Conservation (phyloP, 2,329 filamentous ascomycete genomes). For the Pseudogymnoascus sp. region DNA sequence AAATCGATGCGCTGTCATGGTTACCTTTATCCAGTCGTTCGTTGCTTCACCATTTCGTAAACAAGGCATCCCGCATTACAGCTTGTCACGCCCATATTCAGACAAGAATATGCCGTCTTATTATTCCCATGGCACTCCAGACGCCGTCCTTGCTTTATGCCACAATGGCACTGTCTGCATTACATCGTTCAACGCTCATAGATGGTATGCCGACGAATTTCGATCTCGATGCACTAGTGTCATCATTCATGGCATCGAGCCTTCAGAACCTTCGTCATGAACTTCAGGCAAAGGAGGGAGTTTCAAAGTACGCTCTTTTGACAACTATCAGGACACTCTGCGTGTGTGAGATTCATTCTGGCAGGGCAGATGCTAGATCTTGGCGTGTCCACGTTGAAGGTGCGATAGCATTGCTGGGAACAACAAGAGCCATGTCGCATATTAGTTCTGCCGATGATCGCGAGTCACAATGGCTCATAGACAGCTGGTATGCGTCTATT, state of each 20-base stretch:
- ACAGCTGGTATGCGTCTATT: slow-evolving; percentile 36
- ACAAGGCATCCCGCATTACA: slow-evolving; percentile 35
- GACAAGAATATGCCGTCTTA: slow-evolving; percentile 34
- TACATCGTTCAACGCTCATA: slow-evolving; percentile 33
- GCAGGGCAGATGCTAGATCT: slow-evolving; percentile 31
- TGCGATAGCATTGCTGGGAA: slow-evolving; percentile 32
- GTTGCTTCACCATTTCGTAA: slow-evolving; percentile 35
- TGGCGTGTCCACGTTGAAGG: slow-evolving; percentile 38
- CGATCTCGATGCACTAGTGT: slow-evolving; percentile 32
- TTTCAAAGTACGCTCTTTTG: slow-evolving; percentile 30
- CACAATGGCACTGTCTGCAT: slow-evolving; percentile 36
- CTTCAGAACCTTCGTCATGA: slow-evolving; percentile 35
- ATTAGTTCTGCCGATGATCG: neutral
- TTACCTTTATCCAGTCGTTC: slow-evolving; percentile 30
- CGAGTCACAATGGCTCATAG: slow-evolving; percentile 22
- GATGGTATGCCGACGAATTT: slow-evolving; percentile 30
- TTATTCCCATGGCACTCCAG: slow-evolving; percentile 37
- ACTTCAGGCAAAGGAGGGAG: slow-evolving; percentile 29
- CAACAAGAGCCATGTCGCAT: slow-evolving; percentile 17
- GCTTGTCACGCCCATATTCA: slow-evolving; percentile 35
- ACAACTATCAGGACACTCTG: slow-evolving; percentile 37
- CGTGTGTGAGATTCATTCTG: slow-evolving; percentile 36
- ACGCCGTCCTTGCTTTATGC: slow-evolving; percentile 36
- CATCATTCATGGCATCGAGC: slow-evolving; percentile 33
- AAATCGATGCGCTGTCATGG: slow-evolving; percentile 32